These are phyloP conservation scores for Periconia sp. DNA, from an alignment of 2,329 filamentous ascomycete species.

Conservation along the genomic window DNA sequence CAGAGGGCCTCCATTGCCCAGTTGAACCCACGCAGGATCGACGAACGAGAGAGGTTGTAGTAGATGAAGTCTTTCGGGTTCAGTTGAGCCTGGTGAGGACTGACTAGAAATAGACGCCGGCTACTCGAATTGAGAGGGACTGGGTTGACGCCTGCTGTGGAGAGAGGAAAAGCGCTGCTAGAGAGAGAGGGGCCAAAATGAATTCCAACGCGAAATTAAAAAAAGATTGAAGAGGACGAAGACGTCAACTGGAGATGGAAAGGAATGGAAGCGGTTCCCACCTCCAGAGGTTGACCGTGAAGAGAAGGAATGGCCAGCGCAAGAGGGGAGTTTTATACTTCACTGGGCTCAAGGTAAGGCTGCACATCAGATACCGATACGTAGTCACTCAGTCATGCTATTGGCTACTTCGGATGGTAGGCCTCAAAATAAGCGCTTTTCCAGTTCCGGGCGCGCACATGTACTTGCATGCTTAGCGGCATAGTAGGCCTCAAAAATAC, in stretches of 20 bases:
- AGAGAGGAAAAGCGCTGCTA: not conserved
- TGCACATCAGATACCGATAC: not conserved
- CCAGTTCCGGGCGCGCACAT: not conserved
- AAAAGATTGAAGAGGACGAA: not conserved
- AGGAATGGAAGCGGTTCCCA: slow-evolving; percentile 2
- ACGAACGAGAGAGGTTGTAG: slow-evolving; percentile 2
- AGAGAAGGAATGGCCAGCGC: not conserved
- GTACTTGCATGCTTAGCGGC: not conserved
- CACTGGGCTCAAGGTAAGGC: not conserved
- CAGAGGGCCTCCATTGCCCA: slow-evolving; percentile 8
- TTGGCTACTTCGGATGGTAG: not conserved
- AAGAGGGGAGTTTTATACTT: not conserved
- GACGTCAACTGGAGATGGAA: slow-evolving; percentile 3
- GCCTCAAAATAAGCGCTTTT: not conserved
- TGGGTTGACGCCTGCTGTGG: not conserved
- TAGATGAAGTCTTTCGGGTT: slow-evolving; percentile 1
- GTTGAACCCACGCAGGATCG: slow-evolving; percentile 8
- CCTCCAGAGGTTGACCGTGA: slow-evolving; percentile 6
- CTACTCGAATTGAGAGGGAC: not conserved
- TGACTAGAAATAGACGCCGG: slow-evolving; percentile 4
- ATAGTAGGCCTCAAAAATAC: not conserved
- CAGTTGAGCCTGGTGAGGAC: slow-evolving; percentile 2
- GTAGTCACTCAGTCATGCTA: not conserved
- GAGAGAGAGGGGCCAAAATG: not conserved
- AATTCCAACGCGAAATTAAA: not conserved